phyloP scores from a whole-genome alignment of 2,329 filamentous ascomycete genomes.

The Pseudogymnoascus sp. region DNA sequence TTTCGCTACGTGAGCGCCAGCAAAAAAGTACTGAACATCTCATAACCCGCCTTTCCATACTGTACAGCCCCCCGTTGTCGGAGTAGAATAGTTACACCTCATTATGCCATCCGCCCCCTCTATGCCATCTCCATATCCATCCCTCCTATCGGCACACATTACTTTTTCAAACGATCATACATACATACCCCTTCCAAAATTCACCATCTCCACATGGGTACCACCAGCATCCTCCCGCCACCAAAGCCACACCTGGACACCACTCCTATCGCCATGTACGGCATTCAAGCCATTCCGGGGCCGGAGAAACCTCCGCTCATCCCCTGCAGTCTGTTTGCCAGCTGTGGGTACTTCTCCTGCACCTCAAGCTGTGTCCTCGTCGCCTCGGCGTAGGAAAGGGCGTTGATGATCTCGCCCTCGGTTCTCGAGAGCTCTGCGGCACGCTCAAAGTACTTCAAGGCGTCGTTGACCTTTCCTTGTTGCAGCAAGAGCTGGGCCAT shows the following conservation, averaged over 20 bases:
- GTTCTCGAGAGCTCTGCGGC: conserved; percentile 91
- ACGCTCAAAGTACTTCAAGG: conserved; percentile 92
- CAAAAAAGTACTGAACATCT: not conserved
- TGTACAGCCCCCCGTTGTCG: not conserved
- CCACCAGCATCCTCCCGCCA: not conserved
- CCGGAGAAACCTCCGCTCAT: conserved; percentile 38
- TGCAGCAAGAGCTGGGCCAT: conserved; percentile 97
- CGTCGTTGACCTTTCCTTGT: conserved; percentile 93
- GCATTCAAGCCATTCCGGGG: conserved; percentile 22
- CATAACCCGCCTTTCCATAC: conserved; percentile 4
- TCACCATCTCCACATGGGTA: conserved; percentile 8
- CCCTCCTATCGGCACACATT: conserved; percentile 6
- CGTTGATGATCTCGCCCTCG: conserved; percentile 92
- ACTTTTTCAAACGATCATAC: conserved; percentile 7
- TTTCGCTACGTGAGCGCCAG: conserved; percentile 5
- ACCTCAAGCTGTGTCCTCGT: conserved; percentile 93
- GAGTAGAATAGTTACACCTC: conserved; percentile 8
- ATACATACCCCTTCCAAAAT: not conserved
- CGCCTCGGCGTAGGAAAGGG: conserved; percentile 91
- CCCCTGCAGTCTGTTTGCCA: conserved; percentile 62
- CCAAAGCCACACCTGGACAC: not conserved
- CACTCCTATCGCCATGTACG: not conserved
- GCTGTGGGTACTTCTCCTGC: conserved; percentile 75
- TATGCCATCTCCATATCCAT: not conserved
- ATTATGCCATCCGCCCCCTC: not conserved